Conservation (phyloP, 2,329 filamentous ascomycete species). For the Penicillium crustosum region DNA sequence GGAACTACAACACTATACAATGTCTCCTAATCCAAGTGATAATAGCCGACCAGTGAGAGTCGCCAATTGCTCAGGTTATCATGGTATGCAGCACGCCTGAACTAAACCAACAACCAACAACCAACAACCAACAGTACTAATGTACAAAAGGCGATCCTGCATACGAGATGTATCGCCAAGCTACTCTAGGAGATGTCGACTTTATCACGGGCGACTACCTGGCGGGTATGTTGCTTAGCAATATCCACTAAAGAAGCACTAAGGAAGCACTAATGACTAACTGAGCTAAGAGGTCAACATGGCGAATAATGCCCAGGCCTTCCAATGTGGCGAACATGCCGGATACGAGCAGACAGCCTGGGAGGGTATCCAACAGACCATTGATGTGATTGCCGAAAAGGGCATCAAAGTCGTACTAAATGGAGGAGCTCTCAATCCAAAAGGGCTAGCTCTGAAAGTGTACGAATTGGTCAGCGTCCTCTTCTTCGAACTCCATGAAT, state of each 20-base stretch:
- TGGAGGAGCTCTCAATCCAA: slow-evolving; percentile 57
- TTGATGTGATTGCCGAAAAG: slow-evolving; percentile 49
- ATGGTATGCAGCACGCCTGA: slow-evolving; percentile 15
- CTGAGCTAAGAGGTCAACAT: slow-evolving; percentile 45
- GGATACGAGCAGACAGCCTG: slow-evolving; percentile 51
- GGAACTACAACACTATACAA: background rate
- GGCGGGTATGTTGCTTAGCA: slow-evolving; percentile 36
- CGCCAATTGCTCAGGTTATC: slow-evolving; percentile 38
- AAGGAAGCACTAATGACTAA: slow-evolving; percentile 11
- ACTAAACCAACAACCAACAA: background rate
- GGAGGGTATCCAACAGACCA: slow-evolving; percentile 49
- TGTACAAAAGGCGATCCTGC: slow-evolving; percentile 31
- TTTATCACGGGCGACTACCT: slow-evolving; percentile 58
- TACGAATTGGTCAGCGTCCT: slow-evolving; percentile 37
- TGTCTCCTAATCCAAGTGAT: background rate
- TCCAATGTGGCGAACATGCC: slow-evolving; percentile 42
- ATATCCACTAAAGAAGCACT: background rate
- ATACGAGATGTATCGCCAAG: slow-evolving; percentile 41
- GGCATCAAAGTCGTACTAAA: slow-evolving; percentile 58
- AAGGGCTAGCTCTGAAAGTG: slow-evolving; percentile 51
- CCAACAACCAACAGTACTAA: background rate
- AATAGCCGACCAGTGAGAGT: slow-evolving; percentile 27
- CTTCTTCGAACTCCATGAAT: too few species aligned
- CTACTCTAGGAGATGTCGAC: slow-evolving; percentile 43
- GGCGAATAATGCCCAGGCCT: slow-evolving; percentile 47